Evolutionary conservation across 73 alveolate species (phyloP).

Genomic region (Paramecium primaurelia): DNA sequence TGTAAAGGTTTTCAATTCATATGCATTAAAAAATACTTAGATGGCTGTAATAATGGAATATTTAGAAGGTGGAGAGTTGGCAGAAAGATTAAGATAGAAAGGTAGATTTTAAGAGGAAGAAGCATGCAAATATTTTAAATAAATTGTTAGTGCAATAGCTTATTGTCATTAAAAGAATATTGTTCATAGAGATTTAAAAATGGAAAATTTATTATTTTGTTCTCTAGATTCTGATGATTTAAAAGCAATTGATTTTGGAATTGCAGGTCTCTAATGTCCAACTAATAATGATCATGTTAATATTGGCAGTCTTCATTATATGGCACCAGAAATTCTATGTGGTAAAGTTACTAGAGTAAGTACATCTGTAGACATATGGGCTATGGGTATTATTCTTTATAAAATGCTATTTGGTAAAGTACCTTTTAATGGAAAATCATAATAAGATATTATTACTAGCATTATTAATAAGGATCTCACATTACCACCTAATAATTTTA

Average conservation of each 20-base stretch:
- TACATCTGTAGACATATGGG: constrained; percentile 66
- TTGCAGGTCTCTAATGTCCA: constrained; percentile 61
- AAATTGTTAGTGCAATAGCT: constrained; percentile 68
- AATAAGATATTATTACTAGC: constrained; percentile 19
- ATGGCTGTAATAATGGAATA: constrained; percentile 83
- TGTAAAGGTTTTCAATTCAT: constrained; percentile 71
- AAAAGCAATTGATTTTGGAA: constrained; percentile 70
- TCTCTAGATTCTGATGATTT: constrained; percentile 55
- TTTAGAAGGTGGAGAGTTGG: constrained; percentile 88
- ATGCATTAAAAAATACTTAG: constrained; percentile 61
- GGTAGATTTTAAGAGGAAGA: constrained; percentile 61
- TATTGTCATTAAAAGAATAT: constrained; percentile 71
- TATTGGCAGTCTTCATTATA: constrained; percentile 67
- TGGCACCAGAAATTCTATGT: constrained; percentile 74
- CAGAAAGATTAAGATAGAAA: constrained; percentile 64
- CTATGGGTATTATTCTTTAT: constrained; percentile 63
- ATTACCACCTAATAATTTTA: not conserved
- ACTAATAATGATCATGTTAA: constrained; percentile 62
- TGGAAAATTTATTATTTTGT: constrained; percentile 71
- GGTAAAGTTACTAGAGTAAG: constrained; percentile 45
- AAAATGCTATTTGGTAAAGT: constrained; percentile 56
- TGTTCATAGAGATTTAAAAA: constrained; percentile 82
- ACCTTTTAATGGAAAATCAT: constrained; percentile 61
- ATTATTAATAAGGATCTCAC: constrained; percentile 46
- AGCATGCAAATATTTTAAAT: constrained; percentile 66